Base-by-base conservation (phyloP, 352 stramenopile genomes). In the Ophiocytium majus region DNA sequence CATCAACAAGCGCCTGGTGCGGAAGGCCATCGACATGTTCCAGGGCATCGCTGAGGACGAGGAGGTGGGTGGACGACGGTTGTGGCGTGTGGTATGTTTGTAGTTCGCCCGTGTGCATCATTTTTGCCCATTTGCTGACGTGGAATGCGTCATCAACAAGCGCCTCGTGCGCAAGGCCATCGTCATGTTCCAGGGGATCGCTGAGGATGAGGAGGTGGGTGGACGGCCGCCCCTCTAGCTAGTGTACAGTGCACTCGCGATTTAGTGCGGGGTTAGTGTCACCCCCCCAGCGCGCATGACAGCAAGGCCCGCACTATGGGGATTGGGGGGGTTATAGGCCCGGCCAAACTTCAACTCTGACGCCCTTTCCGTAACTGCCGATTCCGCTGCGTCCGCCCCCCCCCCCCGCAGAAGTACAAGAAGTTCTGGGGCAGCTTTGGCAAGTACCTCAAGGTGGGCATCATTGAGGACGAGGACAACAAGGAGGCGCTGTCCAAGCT, bases 401-500 rank as follows among this genome's bases (percentile, higher is more conserved):
- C 43, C 43, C 43, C 43, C 5, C 5, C 35, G 32, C 66, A 78
- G 57, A 89, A 89, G 33, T 89, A 89, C 89, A 91, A 88, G 37
- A 83, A 71, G 32, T 89, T 89, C 76, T 88, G 86, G 91, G 92
- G 92, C 50, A 94, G 94, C 82, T 94, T 93, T 88, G 92, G 92
- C n/a, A 94, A 94, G 83, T 95, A 95, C 88, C 63, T 95, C 14
- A 95, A 95, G 89, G 92, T 95, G 35, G 92, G 92, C 76, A 85
- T 94, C 9, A 90, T 95, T n/a, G 92, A 95, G 88, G 92, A 95
- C 71, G 90, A 93, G 76, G 89, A 89, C 74, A 92, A 93, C 81
- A 91, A 92, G 76, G 88, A 93, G 31, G 91, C 94, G 74, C 89
- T 95, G 82, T 89, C 90, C 1, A 85, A 83, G 9, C 88, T 94